These are phyloP conservation scores for Coemansia sp. DNA, from an alignment of 192 early-diverging fungal genomes.

Conservation along the genomic window DNA sequence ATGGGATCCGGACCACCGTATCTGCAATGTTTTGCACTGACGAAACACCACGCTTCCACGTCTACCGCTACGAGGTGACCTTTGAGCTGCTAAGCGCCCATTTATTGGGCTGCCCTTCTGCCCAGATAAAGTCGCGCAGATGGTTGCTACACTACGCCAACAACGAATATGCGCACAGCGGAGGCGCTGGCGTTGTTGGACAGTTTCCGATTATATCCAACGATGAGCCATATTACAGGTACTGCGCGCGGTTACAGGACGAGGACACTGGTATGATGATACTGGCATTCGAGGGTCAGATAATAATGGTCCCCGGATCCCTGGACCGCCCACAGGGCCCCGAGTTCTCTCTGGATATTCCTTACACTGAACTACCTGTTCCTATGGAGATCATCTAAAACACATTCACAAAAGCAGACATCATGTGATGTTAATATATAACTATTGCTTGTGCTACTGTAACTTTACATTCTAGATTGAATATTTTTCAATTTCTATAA, in stretches of 20 bases:
- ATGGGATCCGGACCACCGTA: slow-evolving; percentile 40
- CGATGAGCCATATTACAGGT: slow-evolving; percentile 27
- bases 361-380: slow-evolving; percentile 36
- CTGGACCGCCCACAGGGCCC: slow-evolving; percentile 33
- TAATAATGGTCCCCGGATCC: slow-evolving; percentile 46
- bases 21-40: slow-evolving; percentile 49
- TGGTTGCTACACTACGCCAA: slow-evolving; percentile 35
- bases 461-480: not conserved
- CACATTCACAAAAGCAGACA: not conserved
- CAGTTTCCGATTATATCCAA: slow-evolving; percentile 30
- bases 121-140: slow-evolving; percentile 34
- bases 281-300: slow-evolving; percentile 34
- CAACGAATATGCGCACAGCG: slow-evolving; percentile 14
- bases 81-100: slow-evolving; percentile 31
- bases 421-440: not conserved
- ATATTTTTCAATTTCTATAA: not conserved
- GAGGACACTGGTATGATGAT: slow-evolving; percentile 21
- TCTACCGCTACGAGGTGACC: slow-evolving; percentile 47
- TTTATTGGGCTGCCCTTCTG: slow-evolving; percentile 19
- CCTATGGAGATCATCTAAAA: slow-evolving; percentile 28
- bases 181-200: slow-evolving; percentile 36
- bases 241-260: slow-evolving; percentile 44
- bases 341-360: slow-evolving; percentile 25
- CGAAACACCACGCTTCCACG: slow-evolving; percentile 23
- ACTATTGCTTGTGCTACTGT: not conserved